A percentile compares a stretch with the other conserved stretches of the same genome.
These are phyloP conservation scores for Epichloe aotearoae DNA, from an alignment of 2,329 filamentous ascomycete genomes.

Conservation along the genomic window DNA sequence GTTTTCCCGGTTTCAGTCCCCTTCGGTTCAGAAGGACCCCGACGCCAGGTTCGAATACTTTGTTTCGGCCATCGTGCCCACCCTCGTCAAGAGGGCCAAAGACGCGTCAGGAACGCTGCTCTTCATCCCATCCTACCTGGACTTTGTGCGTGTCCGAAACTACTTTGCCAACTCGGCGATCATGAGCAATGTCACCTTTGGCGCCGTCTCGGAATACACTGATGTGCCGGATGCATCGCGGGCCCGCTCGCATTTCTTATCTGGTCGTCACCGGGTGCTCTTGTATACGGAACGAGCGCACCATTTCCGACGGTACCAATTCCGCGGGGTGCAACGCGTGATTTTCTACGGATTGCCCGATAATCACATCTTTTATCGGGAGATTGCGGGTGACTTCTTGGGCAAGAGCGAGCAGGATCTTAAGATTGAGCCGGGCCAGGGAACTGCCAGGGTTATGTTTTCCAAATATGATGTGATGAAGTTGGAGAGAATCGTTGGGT, in stretches of 20 bases:
- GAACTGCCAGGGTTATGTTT: constrained; percentile 53
- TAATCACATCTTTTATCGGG: constrained; percentile 69
- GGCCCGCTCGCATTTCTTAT: constrained; percentile 76
- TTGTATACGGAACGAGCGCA: constrained; percentile 94
- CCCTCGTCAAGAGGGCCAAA: constrained; percentile 54
- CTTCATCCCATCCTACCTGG: constrained; percentile 86
- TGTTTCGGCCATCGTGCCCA: constrained; percentile 64
- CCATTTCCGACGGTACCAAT: constrained; percentile 80
- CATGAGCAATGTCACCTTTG: constrained; percentile 45
- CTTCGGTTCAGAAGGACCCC: constrained; percentile 60
- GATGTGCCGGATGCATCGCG: constrained; percentile 65
- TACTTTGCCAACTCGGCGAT: constrained; percentile 63
- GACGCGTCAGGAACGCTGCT: constrained; percentile 60
- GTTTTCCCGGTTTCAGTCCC: constrained; percentile 72
- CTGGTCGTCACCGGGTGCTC: constrained; percentile 67
- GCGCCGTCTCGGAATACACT: constrained; percentile 80
- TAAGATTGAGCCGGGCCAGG: constrained; percentile 43
- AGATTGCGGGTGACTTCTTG: constrained; percentile 59
- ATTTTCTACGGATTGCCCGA: constrained; percentile 86
- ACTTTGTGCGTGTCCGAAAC: constrained; percentile 89
- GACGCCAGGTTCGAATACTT: constrained; percentile 89
- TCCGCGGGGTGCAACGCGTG: constrained; percentile 71
- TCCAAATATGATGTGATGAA: constrained; percentile 83
- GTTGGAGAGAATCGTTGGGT: constrained; percentile 78
- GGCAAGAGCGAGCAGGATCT: constrained; percentile 43